Evolutionary conservation across 305 asterid species (phyloP).

Genomic region (Coffea humblotiana): DNA sequence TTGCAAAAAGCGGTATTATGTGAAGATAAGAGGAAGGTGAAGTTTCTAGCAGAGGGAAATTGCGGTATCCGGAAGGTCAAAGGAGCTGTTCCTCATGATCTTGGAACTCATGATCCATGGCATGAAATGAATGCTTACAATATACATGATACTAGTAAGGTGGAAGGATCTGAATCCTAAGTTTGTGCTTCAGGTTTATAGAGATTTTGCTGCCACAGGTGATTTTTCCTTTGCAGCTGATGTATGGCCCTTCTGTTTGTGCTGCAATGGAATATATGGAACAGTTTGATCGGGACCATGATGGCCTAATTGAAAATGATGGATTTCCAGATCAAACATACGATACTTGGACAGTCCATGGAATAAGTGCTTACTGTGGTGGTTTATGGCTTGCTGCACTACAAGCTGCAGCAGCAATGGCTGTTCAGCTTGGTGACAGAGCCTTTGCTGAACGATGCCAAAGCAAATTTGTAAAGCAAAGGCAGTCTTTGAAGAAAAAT

Average conservation of each 20-base stretch:
- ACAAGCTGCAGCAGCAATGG: slow-evolving; percentile 96
- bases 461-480: slow-evolving; percentile 62
- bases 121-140: slow-evolving; percentile 99
- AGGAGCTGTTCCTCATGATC: slow-evolving; percentile 98
- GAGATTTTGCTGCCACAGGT: slow-evolving; percentile 91
- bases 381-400: slow-evolving; percentile 95
- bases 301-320: slow-evolving; percentile 86
- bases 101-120: slow-evolving; percentile 99
- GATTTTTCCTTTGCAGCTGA: slow-evolving; percentile 83
- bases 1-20: slow-evolving; percentile 79
- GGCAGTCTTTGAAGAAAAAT: slow-evolving; percentile 63
- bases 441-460: slow-evolving; percentile 76
- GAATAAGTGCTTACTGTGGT: slow-evolving; percentile 93
- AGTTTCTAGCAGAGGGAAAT: slow-evolving; percentile 86
- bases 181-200: slow-evolving; percentile 89
- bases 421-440: slow-evolving; percentile 70
- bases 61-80: slow-evolving; percentile 90
- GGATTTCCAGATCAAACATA: slow-evolving; percentile 99
- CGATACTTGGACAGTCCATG: slow-evolving; percentile 97
- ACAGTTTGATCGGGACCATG: slow-evolving; percentile 79
- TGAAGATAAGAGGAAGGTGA: slow-evolving; percentile 85
- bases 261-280: slow-evolving; percentile 99
- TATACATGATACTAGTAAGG: slow-evolving; percentile 86
- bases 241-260: slow-evolving; percentile 98
- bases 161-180: slow-evolving; percentile 98